Conservation (phyloP, 139 green algal species). For the Chlorella sp. region DNA sequence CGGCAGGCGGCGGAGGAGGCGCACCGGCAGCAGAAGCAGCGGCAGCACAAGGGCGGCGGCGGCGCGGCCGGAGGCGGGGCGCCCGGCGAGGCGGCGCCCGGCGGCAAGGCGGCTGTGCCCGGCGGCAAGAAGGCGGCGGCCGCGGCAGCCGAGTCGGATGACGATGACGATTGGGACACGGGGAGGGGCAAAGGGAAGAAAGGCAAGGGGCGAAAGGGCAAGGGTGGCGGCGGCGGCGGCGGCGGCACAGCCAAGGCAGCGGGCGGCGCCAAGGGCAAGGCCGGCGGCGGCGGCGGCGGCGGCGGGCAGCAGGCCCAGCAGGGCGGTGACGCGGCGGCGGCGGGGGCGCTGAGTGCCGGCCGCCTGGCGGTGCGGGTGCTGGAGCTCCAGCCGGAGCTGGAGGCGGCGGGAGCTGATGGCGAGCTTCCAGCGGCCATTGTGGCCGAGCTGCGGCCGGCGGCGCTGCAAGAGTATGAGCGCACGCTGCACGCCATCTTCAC, state of each 20-base stretch:
- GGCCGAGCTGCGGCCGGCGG: constrained; percentile 50
- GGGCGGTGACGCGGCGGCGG: constrained; percentile 2
- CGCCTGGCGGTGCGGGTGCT: constrained; percentile 48
- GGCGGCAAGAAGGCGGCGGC: constrained; percentile 21
- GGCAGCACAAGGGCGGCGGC: constrained; percentile 12
- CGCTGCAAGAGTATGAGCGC: constrained; percentile 63
- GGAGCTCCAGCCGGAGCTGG: constrained; percentile 47
- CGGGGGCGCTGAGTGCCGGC: constrained; percentile 26
- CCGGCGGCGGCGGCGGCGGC: constrained; percentile 3
- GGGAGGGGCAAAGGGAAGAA: constrained; percentile 53
- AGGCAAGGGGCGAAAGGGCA: constrained; percentile 36
- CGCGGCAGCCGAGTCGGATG: constrained; percentile 30
- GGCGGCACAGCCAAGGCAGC: constrained; percentile 18
- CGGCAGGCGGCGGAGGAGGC: constrained; percentile 50
- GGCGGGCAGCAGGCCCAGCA: constrained; percentile 15
- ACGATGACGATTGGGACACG: constrained; percentile 58
- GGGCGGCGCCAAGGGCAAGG: constrained; percentile 6
- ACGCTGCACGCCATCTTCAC: constrained; percentile 68
- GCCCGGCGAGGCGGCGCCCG: constrained; percentile 14
- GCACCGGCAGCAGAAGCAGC: constrained; percentile 39
- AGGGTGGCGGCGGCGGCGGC: constrained; percentile 14
- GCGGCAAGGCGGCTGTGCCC: constrained; percentile 25
- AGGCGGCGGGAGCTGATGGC: constrained; percentile 48
- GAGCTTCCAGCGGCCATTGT: constrained; percentile 16
- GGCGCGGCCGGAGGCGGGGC: constrained; percentile 11